Evolutionary conservation across 495 filamentous ascomycete genomes (phyloP), one percentile per base, ranked within the genome.

Genomic region (Lentithecium fluviatile): DNA sequence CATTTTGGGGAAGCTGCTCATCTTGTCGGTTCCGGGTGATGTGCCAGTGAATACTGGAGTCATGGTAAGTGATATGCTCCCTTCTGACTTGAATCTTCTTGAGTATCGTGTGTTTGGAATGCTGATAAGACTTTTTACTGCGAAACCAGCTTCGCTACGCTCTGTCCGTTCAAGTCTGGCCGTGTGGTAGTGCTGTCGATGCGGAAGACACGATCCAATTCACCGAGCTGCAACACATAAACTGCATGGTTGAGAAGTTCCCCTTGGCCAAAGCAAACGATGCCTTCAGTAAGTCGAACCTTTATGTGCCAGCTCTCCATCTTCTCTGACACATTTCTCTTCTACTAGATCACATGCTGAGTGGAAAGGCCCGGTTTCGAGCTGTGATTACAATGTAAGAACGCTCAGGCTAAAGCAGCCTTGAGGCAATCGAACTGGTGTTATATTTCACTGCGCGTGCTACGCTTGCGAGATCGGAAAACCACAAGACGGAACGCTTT

Each of bases 141-240:
- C 72, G 72, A 86, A 11, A 13, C 49, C 0, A 76, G 29, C 29
- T 32, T 32, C 29, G 29, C 29, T 32, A 81, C 55, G 83, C 77
- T 26, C 45, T 78, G 4, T 81, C 78, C 6, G 76, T 90, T 0
- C 75, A 78, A 32, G 79, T 81, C 13, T 89, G 83, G 81, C 83
- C 85, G 0, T 77, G 74, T 42, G 87, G 87, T 0, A 81, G 87
- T 59, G 80, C 83, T 0, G 67, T 78, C 1, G 87, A 90, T 67
- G 75, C 73, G 5, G 87, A 88, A 71, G 86, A 90, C 60, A 77
- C 87, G 0, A 83, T 89, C 55, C 67, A 65, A 11, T 89, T 89
- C 66, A 75, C 87, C 0, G 56, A 80, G 58, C 60, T 78, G 23
- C 77, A 87, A 37, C 75, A 75, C 5, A 75, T 90, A 37, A 79